These are phyloP conservation scores for Fusarium pseudograminearum DNA, from an alignment of 2,329 filamentous ascomycete species.

Conservation along the genomic window DNA sequence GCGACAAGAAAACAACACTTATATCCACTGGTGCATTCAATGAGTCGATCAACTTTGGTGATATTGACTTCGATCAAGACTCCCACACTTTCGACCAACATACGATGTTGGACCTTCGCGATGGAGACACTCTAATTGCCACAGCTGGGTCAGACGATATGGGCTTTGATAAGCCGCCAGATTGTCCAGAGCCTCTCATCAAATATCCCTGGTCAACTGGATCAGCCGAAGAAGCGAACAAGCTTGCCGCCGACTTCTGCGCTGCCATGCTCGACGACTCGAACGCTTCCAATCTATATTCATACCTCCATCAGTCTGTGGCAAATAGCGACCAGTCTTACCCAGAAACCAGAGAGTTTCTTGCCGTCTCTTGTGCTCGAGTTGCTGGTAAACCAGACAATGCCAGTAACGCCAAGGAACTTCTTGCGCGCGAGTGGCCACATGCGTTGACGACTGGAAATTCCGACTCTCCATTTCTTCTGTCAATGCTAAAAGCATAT, in stretches of 20 bases:
- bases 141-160: constrained; percentile 12
- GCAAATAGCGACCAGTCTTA: neutral
- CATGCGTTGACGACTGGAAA: neutral
- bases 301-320: constrained; percentile 24
- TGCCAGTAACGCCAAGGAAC: constrained; percentile 22
- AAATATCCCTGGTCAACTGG: constrained; percentile 36
- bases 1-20: constrained; percentile 30
- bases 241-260: constrained; percentile 47
- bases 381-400: constrained; percentile 37
- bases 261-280: constrained; percentile 44
- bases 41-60: constrained; percentile 9
- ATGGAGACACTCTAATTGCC: neutral
- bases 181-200: neutral
- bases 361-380: constrained; percentile 40
- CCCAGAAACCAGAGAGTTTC: constrained; percentile 14
- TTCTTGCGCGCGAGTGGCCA: constrained; percentile 23
- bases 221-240: constrained; percentile 30
- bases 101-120: neutral
- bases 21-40: constrained; percentile 9
- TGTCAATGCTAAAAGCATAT: constrained; percentile 36
- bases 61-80: constrained; percentile 10
- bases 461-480: constrained; percentile 25
- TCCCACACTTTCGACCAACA: constrained; percentile 2
- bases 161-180: constrained; percentile 8
- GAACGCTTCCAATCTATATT: constrained; percentile 42